phyloP scores from a whole-genome alignment of 495 filamentous ascomycete genomes.

The Penicillium longicatenatum region DNA sequence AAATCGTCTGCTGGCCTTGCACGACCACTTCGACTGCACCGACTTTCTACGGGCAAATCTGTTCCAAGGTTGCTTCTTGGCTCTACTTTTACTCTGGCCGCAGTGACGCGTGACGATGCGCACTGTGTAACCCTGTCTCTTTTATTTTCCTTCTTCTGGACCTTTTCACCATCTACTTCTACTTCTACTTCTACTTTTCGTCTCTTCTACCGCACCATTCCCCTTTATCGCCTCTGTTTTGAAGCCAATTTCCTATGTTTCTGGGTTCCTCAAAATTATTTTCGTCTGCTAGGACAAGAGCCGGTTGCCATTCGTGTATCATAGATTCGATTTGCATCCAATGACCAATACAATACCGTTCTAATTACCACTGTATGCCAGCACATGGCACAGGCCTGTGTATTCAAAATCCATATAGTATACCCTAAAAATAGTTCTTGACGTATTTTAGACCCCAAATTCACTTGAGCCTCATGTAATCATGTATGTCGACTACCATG shows the following conservation, averaged over 20 bases:
- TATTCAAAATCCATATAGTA: not conserved
- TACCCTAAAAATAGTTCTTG: not conserved
- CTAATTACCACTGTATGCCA: not conserved
- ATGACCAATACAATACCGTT: slow-evolving; percentile 30
- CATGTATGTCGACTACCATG: not conserved
- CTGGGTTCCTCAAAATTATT: slow-evolving; percentile 26
- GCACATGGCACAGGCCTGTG: not conserved
- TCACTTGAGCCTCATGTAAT: not conserved
- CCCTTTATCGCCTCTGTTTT: slow-evolving; percentile 23
- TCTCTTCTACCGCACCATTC: slow-evolving; percentile 23
- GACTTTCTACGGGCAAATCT: not conserved
- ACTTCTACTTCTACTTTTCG: slow-evolving; percentile 14
- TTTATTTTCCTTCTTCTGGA: slow-evolving; percentile 28
- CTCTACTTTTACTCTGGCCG: slow-evolving; percentile 2
- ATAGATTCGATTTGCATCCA: slow-evolving; percentile 38
- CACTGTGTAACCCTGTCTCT: slow-evolving; percentile 32
- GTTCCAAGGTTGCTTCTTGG: not conserved
- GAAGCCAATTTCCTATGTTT: slow-evolving; percentile 37
- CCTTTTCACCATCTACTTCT: slow-evolving; percentile 33
- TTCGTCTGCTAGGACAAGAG: slow-evolving; percentile 20
- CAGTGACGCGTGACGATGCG: slow-evolving; percentile 17
- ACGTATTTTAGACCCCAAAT: not conserved
- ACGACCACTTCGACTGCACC: slow-evolving; percentile 21
- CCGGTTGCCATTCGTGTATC: slow-evolving; percentile 38
- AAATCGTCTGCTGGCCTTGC: slow-evolving; percentile 48